Conservation (phyloP, 169 alveolate genomes). For the Babesia sp. region DNA sequence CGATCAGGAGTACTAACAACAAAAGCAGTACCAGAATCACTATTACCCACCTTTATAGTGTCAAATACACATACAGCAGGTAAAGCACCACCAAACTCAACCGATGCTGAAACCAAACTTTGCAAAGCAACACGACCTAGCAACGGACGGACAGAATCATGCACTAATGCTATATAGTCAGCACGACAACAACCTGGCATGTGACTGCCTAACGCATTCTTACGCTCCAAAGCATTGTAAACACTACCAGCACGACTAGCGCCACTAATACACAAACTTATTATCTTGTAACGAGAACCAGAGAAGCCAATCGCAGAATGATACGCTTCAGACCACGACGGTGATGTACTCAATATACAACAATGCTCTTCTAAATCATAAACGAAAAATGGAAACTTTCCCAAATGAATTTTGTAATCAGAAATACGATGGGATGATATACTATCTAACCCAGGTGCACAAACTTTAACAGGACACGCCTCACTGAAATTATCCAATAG, state of each 20-base stretch:
- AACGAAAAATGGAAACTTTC: conserved; percentile 6
- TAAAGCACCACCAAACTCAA: conserved; percentile 30
- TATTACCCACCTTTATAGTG: conserved; percentile 40
- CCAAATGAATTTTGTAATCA: neutral
- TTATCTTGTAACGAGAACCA: conserved; percentile 8
- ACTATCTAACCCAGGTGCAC: neutral
- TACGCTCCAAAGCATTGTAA: conserved; percentile 40
- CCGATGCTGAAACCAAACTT: conserved; percentile 9
- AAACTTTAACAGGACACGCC: neutral
- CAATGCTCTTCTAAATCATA: conserved; percentile 8
- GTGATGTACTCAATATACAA: neutral
- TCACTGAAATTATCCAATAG: neutral
- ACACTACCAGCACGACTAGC: conserved; percentile 28
- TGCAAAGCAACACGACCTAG: conserved; percentile 25
- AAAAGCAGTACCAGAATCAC: neutral
- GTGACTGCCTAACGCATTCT: neutral
- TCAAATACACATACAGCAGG: conserved; percentile 41
- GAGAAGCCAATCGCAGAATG: neutral
- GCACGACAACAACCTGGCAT: conserved; percentile 18
- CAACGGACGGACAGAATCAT: conserved; percentile 62
- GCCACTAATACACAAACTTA: conserved; percentile 43
- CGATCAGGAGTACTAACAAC: conserved; percentile 38
- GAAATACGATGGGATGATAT: neutral
- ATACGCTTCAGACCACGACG: neutral
- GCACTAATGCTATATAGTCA: conserved; percentile 52